Percentiles rank a stretch among this genome's conserved stretches.
Conservation (phyloP, 140 eudicot genomes). For the Anethum foeniculum region DNA sequence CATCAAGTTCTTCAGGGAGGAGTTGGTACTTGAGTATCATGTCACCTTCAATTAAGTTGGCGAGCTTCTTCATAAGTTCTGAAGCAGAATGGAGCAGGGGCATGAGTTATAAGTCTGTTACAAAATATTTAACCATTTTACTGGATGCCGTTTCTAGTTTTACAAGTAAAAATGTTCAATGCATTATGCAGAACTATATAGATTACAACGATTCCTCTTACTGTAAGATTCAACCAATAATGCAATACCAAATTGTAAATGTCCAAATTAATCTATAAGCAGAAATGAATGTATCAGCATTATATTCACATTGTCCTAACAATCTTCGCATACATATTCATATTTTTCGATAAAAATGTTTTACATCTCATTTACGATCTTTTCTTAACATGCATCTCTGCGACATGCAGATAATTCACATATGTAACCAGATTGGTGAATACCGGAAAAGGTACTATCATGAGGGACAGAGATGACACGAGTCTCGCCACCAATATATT, state of each 20-base stretch:
- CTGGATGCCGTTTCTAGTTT: not conserved
- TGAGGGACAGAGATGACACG: slow-evolving; percentile 64
- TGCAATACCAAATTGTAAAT: too few species aligned
- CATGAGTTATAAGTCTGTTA: not conserved
- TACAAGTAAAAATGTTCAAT: not conserved
- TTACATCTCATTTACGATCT: not conserved
- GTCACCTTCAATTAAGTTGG: slow-evolving; percentile 49
- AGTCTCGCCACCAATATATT: slow-evolving; percentile 83
- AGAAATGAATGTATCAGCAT: not conserved
- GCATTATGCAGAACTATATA: not conserved
- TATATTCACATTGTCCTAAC: not conserved
- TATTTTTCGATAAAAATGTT: not conserved
- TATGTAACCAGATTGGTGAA: not conserved
- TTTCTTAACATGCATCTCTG: not conserved
- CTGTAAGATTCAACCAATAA: too few species aligned
- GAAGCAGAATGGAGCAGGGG: slow-evolving; percentile 1
- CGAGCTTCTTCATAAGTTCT: slow-evolving; percentile 77
- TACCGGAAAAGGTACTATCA: slow-evolving; percentile 51
- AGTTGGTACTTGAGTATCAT: slow-evolving; percentile 71
- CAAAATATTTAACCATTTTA: not conserved
- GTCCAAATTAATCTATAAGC: not conserved
- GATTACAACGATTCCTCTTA: too few species aligned
- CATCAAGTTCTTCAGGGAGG: slow-evolving; percentile 73
- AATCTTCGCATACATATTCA: not conserved
- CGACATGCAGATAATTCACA: not conserved